These are phyloP conservation scores for Leccinum barrowsii DNA, from an alignment of 768 basidiomycete genomes.

Conservation along the genomic window DNA sequence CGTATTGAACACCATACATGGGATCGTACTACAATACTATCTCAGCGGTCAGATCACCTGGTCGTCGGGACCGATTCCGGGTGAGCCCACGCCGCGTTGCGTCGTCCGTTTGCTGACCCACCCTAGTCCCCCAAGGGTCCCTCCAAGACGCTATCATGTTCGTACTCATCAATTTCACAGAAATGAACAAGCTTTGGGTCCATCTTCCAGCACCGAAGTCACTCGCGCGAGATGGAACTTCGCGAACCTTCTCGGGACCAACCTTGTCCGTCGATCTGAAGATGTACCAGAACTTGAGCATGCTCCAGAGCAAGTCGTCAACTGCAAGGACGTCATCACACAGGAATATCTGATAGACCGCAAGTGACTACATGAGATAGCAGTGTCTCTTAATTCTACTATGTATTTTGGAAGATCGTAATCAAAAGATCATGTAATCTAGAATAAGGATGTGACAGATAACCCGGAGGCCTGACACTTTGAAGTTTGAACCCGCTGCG, in stretches of 20 bases:
- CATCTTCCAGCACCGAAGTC: conserved; percentile 94
- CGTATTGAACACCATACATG: conserved; percentile 92
- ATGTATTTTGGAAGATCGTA: too few relatives aligned
- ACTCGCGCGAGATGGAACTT: conserved; percentile 95
- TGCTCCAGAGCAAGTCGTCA: conserved; percentile 97
- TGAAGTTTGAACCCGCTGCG: too few relatives aligned
- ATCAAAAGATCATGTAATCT: too few relatives aligned
- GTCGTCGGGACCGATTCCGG: conserved; percentile 82
- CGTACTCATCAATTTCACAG: conserved; percentile 80
- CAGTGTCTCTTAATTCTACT: too few relatives aligned
- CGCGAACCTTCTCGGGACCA: conserved; percentile 96
- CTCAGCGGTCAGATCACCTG: conserved; percentile 96
- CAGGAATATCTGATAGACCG: conserved; percentile 97
- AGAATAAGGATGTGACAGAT: too few relatives aligned
- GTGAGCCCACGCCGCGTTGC: conserved; percentile 41
- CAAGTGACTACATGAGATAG: too few relatives aligned
- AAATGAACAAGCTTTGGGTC: conserved; percentile 88
- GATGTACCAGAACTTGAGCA: conserved; percentile 72
- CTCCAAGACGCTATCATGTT: conserved; percentile 55
- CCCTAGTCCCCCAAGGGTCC: too few relatives aligned
- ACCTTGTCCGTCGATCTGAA: conserved; percentile 95
- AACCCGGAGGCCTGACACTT: too few relatives aligned
- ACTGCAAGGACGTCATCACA: conserved; percentile 97
- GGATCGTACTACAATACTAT: conserved; percentile 68
- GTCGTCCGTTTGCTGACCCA: background rate